Evolutionary conservation across 129 eudicot genomes (phyloP), one percentile per base, ranked within the genome.

Genomic region (Ambrosia artemisiifolia): DNA sequence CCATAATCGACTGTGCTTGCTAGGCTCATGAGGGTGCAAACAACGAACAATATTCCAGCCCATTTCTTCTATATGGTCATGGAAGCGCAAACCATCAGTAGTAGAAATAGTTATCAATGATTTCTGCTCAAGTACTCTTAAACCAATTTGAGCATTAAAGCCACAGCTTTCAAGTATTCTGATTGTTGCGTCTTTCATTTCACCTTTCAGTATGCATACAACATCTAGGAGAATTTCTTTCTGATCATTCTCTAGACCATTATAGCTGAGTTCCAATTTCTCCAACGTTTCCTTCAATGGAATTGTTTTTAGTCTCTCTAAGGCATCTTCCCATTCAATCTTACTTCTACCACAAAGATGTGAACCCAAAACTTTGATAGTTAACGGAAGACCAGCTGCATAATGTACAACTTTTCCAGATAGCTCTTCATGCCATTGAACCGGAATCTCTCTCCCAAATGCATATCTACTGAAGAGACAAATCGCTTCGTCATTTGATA

Each of bases 331-430:
- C 73, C 73, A 68, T 68, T 49, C 73, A 32, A 0, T 3, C 32
- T 30, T 2, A 30, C 3, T 3, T 46, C 35, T 50, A 49, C 47
- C 62, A 14, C 30, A 48, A 32, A 68, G 62, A 49, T 8, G 16
- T 11, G 62, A 68, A 49, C 62, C 73, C 6, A 68, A 49, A 10
- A 68, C 47, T 49, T 10, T 32, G 62, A 68, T 3, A 2, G 73
- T 68, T 68, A 68, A 33, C n/a, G 62, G 73, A 14, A 68, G 62
- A 49, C 73, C 73, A 14, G 24, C 61, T 14, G 73, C 73, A 68
- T 68, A 68, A 48, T n/a, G 14, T 68, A 69, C 73, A 69, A 69
- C 73, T 69, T 69, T 5, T 50, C 2, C 0, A 16, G 47, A 69
- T 33, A 69, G 73, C 62, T 69, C 47, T 69, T 49, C 33, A 11